These are phyloP conservation scores for Teunomyces lycoperdinae DNA, from an alignment of 805 yeast species.

Conservation along the genomic window DNA sequence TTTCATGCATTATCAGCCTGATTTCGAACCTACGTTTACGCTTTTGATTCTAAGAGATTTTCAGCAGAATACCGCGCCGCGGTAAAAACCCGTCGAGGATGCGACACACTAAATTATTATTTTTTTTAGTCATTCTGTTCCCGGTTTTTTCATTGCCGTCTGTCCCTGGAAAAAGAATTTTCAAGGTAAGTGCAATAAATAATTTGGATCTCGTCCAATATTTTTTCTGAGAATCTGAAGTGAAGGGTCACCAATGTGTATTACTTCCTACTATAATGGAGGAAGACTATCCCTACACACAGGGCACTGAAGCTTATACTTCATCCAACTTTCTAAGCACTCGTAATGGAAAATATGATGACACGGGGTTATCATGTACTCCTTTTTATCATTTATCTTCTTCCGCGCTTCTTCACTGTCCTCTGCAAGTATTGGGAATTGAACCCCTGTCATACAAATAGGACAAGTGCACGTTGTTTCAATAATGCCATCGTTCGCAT, in stretches of 20 bases:
- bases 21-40: too few relatives aligned
- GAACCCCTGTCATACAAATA: constrained; percentile 83
- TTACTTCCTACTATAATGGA: constrained; percentile 49
- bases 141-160: not conserved
- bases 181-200: too few relatives aligned
- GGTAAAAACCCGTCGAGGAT: too few relatives aligned
- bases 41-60: too few relatives aligned
- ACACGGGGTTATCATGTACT: constrained; percentile 87
- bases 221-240: not conserved
- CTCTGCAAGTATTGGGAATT: constrained; percentile 44
- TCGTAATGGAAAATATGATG: constrained; percentile 83
- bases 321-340: constrained; percentile 94
- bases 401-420: constrained; percentile 10
- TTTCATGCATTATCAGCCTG: too few relatives aligned
- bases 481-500: constrained; percentile 23
- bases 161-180: not conserved
- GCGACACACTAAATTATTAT: not conserved
- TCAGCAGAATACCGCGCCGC: too few relatives aligned
- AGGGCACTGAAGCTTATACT: constrained; percentile 88
- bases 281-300: constrained; percentile 86
- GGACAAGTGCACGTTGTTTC: constrained; percentile 70
- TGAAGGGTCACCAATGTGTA: not conserved
- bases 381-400: constrained; percentile 10
- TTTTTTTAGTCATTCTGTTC: not conserved
- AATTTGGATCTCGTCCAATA: not conserved